Evolutionary conservation across 2,329 filamentous ascomycete species (phyloP), one percentile per base, ranked within the genome.

Genomic region (Scedosporium apiospermum): DNA sequence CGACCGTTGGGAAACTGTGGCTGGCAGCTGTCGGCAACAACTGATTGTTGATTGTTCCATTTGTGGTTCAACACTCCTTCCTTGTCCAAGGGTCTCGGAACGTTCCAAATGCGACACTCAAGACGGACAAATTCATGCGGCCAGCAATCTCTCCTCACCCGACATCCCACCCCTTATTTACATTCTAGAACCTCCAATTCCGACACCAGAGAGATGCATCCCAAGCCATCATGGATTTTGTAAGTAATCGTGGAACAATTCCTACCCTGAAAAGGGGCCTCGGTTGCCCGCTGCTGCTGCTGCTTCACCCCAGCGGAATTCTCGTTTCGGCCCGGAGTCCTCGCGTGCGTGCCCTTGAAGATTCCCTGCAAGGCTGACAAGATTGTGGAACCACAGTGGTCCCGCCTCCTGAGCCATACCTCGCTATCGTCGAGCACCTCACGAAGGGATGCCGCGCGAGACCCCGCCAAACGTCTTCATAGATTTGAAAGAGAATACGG

Each of bases 401-500:
- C 84, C 77, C 83, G 85, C 75, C 79, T 88, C 75, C 77, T 88
- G 77, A 85, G 84, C 72, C 82, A 81, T 68, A 82, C 80, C 66
- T 79, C 84, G 71, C 77, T 88, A 68, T 82, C 82, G 68, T 76
- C 82, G 68, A 79, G 78, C 67, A 76, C 72, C 71, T 78, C 82
- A 68, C 80, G 80, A 68, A 85, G 82, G 73, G 83, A 86, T 70
- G 80, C 81, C 65, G 81, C 82, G 64, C 84, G 82, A 69, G 84
- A 88, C 72, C 85, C 85, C 57, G 78, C 84, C 64, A 82, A 83
- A 70, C 84, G 85, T 65, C 79, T 87, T 65, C 82, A 86, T 71
- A 83, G 85, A 63, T 88, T 88, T 72, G 85, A 87, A 72, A 85
- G 84, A 73, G 84, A 87, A 73, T 88, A 88, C 69, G 80, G 78